These are phyloP conservation scores for Tolypocladium ovalisporum DNA, from an alignment of 2,329 filamentous ascomycete genomes.

Conservation along the genomic window DNA sequence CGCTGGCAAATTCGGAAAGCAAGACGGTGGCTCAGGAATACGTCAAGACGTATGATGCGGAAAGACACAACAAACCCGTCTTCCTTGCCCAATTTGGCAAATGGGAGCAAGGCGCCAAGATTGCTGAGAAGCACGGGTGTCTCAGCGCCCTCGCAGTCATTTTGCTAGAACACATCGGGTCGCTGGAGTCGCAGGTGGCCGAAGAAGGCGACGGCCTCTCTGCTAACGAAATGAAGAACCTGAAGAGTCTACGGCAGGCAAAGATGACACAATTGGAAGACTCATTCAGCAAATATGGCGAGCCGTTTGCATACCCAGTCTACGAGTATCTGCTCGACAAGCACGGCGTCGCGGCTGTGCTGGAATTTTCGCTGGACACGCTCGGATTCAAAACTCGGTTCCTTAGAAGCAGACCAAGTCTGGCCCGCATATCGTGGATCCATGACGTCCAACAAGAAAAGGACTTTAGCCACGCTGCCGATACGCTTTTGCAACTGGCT, in stretches of 20 bases:
- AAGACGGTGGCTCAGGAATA: constrained; percentile 34
- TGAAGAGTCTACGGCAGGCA: constrained; percentile 24
- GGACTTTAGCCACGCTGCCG: constrained; percentile 62
- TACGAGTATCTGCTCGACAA: constrained; percentile 68
- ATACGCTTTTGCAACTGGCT: constrained; percentile 60
- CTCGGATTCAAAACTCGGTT: constrained; percentile 65
- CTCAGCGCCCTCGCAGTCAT: constrained; percentile 45
- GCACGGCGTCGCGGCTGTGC: constrained; percentile 53
- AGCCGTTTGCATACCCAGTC: constrained; percentile 62
- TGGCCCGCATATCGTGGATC: constrained; percentile 84
- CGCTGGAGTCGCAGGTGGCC: constrained; percentile 16
- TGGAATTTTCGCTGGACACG: constrained; percentile 61
- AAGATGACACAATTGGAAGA: constrained; percentile 35
- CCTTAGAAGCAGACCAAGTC: constrained; percentile 58
- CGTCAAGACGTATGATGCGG: constrained; percentile 34
- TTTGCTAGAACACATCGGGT: constrained; percentile 40
- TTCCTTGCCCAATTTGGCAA: constrained; percentile 42
- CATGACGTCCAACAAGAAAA: constrained; percentile 74
- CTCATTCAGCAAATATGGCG: constrained; percentile 53
- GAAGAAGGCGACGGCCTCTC: constrained; percentile 17
- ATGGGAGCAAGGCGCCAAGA: constrained; percentile 45
- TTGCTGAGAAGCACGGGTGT: constrained; percentile 47
- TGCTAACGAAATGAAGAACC: constrained; percentile 14
- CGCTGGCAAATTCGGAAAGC: constrained; percentile 30
- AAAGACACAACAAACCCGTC: constrained; percentile 41